Percentiles rank a stretch among this genome's conserved stretches.
phyloP scores from a whole-genome alignment of 164 flowering plant species.

The Piper betle region DNA sequence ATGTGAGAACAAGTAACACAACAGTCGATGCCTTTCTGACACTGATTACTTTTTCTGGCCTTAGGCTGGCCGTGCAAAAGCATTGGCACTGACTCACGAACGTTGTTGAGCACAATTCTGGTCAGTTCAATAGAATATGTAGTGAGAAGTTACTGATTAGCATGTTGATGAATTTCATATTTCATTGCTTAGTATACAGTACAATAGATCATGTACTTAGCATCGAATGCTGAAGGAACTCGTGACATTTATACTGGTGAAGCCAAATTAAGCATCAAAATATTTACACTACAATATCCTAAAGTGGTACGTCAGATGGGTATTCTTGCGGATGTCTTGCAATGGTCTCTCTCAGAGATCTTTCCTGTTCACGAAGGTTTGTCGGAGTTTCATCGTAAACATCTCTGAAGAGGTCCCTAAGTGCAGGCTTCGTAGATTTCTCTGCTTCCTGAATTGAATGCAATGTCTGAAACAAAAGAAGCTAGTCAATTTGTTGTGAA shows the following conservation, averaged over 20 bases:
- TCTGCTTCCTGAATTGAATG: constrained; percentile 56
- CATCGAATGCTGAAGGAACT: neutral
- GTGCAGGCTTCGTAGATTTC: constrained; percentile 37
- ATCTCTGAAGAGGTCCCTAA: constrained; percentile 44
- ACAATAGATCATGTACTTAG: neutral
- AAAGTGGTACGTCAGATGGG: constrained; percentile 38
- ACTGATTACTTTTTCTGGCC: too few relatives aligned
- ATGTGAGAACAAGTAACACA: too few relatives aligned
- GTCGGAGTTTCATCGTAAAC: constrained; percentile 40
- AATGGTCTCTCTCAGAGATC: constrained; percentile 26
- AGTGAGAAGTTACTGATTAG: too few relatives aligned
- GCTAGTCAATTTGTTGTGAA: neutral
- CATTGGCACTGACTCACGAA: too few relatives aligned
- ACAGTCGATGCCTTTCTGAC: too few relatives aligned
- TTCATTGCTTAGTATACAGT: neutral
- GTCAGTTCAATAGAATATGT: too few relatives aligned
- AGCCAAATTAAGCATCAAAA: neutral
- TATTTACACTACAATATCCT: neutral
- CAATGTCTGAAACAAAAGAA: constrained; percentile 26
- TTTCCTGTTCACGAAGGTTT: constrained; percentile 51
- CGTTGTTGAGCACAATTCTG: too few relatives aligned
- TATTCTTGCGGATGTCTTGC: constrained; percentile 38
- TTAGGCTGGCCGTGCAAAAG: too few relatives aligned
- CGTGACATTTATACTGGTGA: neutral
- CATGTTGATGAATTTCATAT: neutral